phyloP scores from a whole-genome alignment of 805 yeast species.

The Yamadazyma sp. region DNA sequence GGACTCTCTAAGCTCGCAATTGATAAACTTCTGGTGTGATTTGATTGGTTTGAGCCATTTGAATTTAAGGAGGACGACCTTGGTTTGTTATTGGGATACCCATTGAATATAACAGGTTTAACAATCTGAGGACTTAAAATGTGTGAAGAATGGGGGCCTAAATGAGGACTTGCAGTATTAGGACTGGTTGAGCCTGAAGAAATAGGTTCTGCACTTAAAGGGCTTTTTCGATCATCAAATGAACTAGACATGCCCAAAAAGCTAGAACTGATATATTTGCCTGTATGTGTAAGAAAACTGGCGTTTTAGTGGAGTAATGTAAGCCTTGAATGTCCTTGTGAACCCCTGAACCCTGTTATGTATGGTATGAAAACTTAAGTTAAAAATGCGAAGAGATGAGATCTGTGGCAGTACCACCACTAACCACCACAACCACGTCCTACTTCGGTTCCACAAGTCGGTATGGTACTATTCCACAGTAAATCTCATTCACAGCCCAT shows the following conservation, averaged over 20 bases:
- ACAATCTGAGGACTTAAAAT: not conserved
- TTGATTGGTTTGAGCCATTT: conserved; percentile 24
- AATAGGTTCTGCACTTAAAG: conserved; percentile 12
- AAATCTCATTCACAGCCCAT: no score
- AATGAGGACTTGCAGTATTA: conserved; percentile 3
- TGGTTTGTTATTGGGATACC: conserved; percentile 15
- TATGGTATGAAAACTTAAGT: no score
- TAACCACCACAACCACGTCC: no score
- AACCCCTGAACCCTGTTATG: conserved; percentile 1
- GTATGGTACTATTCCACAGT: no score
- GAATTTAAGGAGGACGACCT: conserved; percentile 35
- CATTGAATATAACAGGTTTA: not conserved
- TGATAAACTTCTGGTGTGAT: conserved; percentile 28
- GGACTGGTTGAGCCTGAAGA: conserved; percentile 12
- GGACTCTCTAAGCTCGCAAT: conserved; percentile 38
- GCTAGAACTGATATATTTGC: no score
- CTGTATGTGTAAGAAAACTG: no score
- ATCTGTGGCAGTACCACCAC: no score
- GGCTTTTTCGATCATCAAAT: conserved; percentile 12
- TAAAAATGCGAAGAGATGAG: no score
- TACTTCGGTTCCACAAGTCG: no score
- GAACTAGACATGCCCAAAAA: no score
- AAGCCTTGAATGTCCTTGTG: no score
- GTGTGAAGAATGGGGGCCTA: not conserved
- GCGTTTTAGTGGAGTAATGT: no score